Conservation (phyloP, 1,139 yeast genomes). For the Wickerhamomyces sp. region DNA sequence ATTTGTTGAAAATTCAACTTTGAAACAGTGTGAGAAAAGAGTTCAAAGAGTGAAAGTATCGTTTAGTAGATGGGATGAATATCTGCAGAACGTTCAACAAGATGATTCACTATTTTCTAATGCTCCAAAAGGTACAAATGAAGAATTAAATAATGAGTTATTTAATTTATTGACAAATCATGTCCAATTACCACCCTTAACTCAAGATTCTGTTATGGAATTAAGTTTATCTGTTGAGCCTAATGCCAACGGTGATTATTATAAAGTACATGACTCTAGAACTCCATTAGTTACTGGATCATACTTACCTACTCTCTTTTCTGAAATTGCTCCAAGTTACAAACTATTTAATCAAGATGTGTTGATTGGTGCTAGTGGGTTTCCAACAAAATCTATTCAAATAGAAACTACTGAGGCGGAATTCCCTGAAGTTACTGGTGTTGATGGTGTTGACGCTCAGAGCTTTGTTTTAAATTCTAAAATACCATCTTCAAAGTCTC, state of each 20-base stretch:
- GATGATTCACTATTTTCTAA: conserved; percentile 32
- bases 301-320: conserved; percentile 57
- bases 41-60: conserved; percentile 70
- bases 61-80: conserved; percentile 78
- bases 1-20: conserved; percentile 35
- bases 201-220: conserved; percentile 31
- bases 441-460: conserved; percentile 30
- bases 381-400: conserved; percentile 11
- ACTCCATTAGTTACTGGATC: conserved; percentile 53
- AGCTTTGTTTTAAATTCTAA: conserved; percentile 26
- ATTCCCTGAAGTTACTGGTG: conserved; percentile 31
- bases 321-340: conserved; percentile 48
- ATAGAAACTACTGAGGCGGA: background rate
- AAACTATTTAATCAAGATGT: conserved; percentile 49
- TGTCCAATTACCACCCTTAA: conserved; percentile 27
- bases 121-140: conserved; percentile 24
- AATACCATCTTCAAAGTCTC: conserved; percentile 29
- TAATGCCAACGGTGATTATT: conserved; percentile 37
- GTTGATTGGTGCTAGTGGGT: conserved; percentile 47
- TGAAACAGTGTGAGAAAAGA: conserved; percentile 59
- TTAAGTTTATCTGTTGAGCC: conserved; percentile 44
- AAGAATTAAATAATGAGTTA: conserved; percentile 30
- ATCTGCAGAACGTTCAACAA: conserved; percentile 38
- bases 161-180: conserved; percentile 34
- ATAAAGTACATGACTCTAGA: conserved; percentile 38